Evolutionary conservation across 2,329 filamentous ascomycete species (phyloP).

Genomic region (Paraphaeosphaeria sporulosa): DNA sequence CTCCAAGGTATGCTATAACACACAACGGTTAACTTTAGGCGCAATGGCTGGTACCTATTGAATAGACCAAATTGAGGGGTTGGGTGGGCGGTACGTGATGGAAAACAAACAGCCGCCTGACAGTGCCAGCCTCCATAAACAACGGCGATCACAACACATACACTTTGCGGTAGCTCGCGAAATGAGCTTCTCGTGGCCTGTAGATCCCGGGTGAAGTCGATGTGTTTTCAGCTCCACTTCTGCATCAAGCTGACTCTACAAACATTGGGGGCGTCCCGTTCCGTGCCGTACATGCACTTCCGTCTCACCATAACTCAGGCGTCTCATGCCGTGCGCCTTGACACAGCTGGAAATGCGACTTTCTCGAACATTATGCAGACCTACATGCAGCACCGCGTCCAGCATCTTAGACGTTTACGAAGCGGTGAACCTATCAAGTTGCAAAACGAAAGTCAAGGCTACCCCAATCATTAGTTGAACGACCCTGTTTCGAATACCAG

Average conservation of each 20-base stretch:
- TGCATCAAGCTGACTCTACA: background rate
- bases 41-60: background rate
- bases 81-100: too few relatives aligned
- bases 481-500: slow-evolving; percentile 26
- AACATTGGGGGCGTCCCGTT: background rate
- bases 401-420: background rate
- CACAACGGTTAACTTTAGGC: background rate
- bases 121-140: background rate
- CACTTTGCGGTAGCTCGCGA: background rate
- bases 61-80: too few relatives aligned
- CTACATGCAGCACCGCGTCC: background rate
- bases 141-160: background rate
- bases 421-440: background rate
- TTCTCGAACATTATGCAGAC: background rate
- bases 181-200: background rate
- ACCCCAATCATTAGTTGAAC: background rate
- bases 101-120: background rate
- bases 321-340: background rate
- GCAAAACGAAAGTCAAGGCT: slow-evolving; percentile 14
- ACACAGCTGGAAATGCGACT: background rate
- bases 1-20: background rate
- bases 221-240: background rate
- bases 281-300: background rate
- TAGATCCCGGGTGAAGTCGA: background rate
- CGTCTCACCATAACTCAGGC: background rate